Percentiles rank a stretch among this genome's conserved stretches.
phyloP scores from a whole-genome alignment of 1,284 basidiomycete species.

The Ustilago vetiveriae region DNA sequence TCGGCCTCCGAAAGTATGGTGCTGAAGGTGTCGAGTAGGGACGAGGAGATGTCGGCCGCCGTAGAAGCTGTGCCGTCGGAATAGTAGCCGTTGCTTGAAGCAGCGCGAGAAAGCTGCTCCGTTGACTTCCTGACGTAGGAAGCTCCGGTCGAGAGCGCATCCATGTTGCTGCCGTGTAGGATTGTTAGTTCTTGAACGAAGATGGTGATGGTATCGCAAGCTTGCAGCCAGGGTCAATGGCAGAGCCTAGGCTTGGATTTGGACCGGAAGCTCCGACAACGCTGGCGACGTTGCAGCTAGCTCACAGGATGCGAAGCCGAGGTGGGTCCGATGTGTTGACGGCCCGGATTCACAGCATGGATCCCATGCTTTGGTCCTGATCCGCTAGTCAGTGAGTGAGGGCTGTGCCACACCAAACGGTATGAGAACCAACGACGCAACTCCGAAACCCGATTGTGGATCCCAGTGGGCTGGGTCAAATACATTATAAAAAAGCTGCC shows the following conservation, averaged over 20 bases:
- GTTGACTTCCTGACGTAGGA: constrained; percentile 26
- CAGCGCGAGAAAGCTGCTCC: constrained; percentile 29
- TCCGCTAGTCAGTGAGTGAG: too few relatives aligned
- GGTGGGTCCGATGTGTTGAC: too few relatives aligned
- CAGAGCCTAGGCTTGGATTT: too few relatives aligned
- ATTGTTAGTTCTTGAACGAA: too few relatives aligned
- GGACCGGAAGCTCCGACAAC: too few relatives aligned
- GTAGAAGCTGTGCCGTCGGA: constrained; percentile 29
- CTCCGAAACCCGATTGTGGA: constrained; percentile 24
- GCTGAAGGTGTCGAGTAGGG: constrained; percentile 55
- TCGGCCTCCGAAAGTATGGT: constrained; percentile 57
- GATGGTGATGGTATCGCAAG: background rate
- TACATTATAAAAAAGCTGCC: too few relatives aligned
- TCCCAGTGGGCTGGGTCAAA: too few relatives aligned
- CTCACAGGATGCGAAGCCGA: background rate
- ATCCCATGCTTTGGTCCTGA: background rate
- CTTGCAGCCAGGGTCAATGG: too few relatives aligned
- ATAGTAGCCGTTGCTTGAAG: constrained; percentile 39
- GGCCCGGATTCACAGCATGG: too few relatives aligned
- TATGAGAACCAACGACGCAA: constrained; percentile 8
- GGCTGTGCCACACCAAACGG: background rate
- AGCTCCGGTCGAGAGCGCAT: constrained; percentile 11
- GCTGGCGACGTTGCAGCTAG: background rate
- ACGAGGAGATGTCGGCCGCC: constrained; percentile 42
- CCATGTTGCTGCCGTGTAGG: constrained; percentile 13